These are phyloP conservation scores for Epichloe sylvatica DNA, from an alignment of 2,329 filamentous ascomycete species.

Conservation along the genomic window DNA sequence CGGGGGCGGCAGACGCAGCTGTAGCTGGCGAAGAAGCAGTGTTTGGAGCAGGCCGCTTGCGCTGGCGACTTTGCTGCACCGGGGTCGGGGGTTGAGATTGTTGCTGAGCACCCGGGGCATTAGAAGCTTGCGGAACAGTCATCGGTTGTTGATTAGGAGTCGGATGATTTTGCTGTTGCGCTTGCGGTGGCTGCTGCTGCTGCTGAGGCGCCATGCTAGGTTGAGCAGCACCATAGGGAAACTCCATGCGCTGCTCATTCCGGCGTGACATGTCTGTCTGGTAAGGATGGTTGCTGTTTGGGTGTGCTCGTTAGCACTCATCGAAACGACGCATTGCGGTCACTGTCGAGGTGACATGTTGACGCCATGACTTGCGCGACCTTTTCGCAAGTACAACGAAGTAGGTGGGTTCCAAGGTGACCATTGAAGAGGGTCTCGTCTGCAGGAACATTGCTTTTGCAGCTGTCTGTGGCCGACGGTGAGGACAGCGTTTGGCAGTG, in stretches of 20 bases:
- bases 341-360: neutral
- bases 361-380: neutral
- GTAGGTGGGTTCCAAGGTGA: neutral
- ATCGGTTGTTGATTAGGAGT: constrained; percentile 28
- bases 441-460: neutral
- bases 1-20: constrained; percentile 18
- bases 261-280: constrained; percentile 36
- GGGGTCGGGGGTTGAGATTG: constrained; percentile 26
- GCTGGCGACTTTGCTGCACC: constrained; percentile 23
- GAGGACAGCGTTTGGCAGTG: neutral
- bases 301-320: constrained; percentile 15
- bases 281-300: constrained; percentile 31
- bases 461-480: neutral
- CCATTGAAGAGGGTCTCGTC: neutral
- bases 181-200: constrained; percentile 17
- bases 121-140: constrained; percentile 29
- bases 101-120: constrained; percentile 17
- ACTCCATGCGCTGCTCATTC: constrained; percentile 27
- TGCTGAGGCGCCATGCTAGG: constrained; percentile 24
- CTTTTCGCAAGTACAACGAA: neutral
- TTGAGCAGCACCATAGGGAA: constrained; percentile 26
- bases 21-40: constrained; percentile 25
- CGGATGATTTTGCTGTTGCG: constrained; percentile 22
- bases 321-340: neutral
- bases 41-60: constrained; percentile 28